Conservation (phyloP, 108 stramenopile genomes). For the Seminavis robusta region DNA sequence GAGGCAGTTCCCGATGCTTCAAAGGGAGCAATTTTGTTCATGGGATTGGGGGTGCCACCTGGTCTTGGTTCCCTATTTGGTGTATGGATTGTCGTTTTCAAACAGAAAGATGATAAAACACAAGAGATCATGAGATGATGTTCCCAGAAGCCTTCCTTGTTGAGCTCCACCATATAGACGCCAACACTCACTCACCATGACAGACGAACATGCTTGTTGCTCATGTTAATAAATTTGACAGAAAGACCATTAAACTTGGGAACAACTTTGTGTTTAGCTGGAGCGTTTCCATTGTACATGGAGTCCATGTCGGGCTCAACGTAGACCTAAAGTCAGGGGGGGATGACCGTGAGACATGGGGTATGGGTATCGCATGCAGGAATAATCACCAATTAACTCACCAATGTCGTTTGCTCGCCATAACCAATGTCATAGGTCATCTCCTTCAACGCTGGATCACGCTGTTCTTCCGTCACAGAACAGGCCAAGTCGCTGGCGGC, state of each 20-base stretch:
- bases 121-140: constrained; percentile 26
- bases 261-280: constrained; percentile 13
- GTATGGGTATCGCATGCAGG: too few species aligned
- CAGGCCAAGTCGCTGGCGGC: too few species aligned
- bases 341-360: too few species aligned
- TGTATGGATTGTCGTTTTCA: constrained; percentile 7
- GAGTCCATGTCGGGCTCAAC: constrained; percentile 70
- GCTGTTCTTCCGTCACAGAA: too few species aligned
- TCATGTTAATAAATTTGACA: constrained; percentile 77
- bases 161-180: constrained; percentile 5
- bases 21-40: constrained; percentile 42
- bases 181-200: constrained; percentile 46
- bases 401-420: constrained; percentile 40
- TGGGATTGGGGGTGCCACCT: constrained; percentile 28
- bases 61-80: constrained; percentile 27
- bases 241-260: constrained; percentile 61
- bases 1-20: constrained; percentile 49
- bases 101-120: constrained; percentile 39
- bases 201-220: constrained; percentile 23
- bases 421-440: constrained; percentile 56
- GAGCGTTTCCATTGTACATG: constrained; percentile 46
- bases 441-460: constrained; percentile 36
- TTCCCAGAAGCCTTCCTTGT: constrained; percentile 41
- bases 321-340: too few species aligned
- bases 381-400: constrained; percentile 2